Percentiles rank a stretch among this genome's conserved stretches.
phyloP scores from a whole-genome alignment of 2,329 filamentous ascomycete species.

The Lasiodiplodia theobromae region DNA sequence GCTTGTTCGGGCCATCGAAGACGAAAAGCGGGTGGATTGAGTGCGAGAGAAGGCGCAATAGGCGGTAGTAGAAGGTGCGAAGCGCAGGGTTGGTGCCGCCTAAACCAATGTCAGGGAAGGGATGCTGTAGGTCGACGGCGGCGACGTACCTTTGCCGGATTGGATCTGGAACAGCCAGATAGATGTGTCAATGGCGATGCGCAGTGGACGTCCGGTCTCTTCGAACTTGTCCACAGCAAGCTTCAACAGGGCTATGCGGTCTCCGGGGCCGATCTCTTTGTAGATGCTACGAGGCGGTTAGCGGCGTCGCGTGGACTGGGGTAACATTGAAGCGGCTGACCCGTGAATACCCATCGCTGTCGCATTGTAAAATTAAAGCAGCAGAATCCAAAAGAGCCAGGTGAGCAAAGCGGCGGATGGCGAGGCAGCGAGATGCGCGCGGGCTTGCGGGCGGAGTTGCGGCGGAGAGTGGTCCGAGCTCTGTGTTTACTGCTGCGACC shows the following conservation, averaged over 20 bases:
- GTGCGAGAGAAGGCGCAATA: conserved; percentile 76
- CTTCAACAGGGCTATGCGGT: conserved; percentile 81
- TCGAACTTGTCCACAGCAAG: conserved; percentile 81
- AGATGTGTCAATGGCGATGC: conserved; percentile 90
- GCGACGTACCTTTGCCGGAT: conserved; percentile 69
- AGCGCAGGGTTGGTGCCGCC: conserved; percentile 89
- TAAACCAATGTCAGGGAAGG: conserved; percentile 36
- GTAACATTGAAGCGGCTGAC: conserved; percentile 34
- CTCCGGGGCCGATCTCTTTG: conserved; percentile 82
- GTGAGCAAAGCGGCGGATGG: background rate
- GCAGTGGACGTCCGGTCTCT: conserved; percentile 72
- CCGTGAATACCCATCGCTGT: conserved; percentile 50
- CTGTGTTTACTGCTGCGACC: background rate
- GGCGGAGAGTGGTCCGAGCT: conserved; percentile 7
- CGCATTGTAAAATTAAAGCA: conserved; percentile 2
- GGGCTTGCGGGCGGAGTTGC: background rate
- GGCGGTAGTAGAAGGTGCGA: conserved; percentile 89
- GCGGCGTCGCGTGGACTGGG: background rate
- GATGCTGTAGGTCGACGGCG: background rate
- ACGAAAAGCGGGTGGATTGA: conserved; percentile 90
- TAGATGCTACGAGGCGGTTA: conserved; percentile 71
- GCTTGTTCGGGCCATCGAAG: conserved; percentile 86
- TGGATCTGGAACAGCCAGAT: conserved; percentile 98
- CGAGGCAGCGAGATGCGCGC: background rate
- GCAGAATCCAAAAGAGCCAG: background rate